Conservation (phyloP, 805 yeast genomes). For the Yamadazyma philogaea region DNA sequence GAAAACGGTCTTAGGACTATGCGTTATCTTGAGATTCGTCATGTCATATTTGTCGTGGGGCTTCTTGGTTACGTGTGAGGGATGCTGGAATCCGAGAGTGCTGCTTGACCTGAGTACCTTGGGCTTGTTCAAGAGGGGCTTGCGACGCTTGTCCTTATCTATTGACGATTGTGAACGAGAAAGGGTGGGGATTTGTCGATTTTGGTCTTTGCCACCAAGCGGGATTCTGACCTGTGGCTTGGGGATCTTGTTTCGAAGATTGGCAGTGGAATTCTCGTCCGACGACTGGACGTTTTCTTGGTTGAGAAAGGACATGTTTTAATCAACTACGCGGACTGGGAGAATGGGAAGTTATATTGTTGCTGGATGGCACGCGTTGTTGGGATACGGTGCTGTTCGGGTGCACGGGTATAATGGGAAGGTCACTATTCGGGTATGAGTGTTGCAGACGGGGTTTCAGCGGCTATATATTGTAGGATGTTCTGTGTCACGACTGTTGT, state of each 20-base stretch:
- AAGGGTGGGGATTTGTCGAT: conserved; percentile 25
- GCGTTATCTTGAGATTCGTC: not conserved
- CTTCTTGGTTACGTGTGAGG: not conserved
- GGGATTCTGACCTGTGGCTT: conserved; percentile 26
- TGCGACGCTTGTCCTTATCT: conserved; percentile 6
- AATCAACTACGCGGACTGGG: too few relatives aligned
- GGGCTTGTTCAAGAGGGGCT: conserved; percentile 1
- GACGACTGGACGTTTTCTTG: conserved; percentile 1
- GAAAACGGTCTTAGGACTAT: conserved; percentile 12
- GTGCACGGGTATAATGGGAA: too few relatives aligned
- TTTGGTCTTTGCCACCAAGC: conserved; percentile 40
- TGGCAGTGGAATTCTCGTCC: conserved; percentile 4
- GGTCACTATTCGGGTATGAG: too few relatives aligned
- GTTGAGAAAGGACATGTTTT: not conserved
- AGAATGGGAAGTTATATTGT: too few relatives aligned
- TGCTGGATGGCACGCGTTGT: too few relatives aligned
- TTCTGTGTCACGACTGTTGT: not conserved
- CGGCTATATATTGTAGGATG: too few relatives aligned
- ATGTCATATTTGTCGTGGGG: conserved; percentile 1
- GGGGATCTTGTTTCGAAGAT: conserved; percentile 2
- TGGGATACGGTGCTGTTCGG: too few relatives aligned
- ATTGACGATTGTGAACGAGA: conserved; percentile 29
- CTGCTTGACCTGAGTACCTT: conserved; percentile 34
- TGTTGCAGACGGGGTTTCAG: too few relatives aligned
- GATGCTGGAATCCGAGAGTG: conserved; percentile 33